phyloP scores from a whole-genome alignment of 2,329 filamentous ascomycete genomes.

The Colletotrichum navitas region DNA sequence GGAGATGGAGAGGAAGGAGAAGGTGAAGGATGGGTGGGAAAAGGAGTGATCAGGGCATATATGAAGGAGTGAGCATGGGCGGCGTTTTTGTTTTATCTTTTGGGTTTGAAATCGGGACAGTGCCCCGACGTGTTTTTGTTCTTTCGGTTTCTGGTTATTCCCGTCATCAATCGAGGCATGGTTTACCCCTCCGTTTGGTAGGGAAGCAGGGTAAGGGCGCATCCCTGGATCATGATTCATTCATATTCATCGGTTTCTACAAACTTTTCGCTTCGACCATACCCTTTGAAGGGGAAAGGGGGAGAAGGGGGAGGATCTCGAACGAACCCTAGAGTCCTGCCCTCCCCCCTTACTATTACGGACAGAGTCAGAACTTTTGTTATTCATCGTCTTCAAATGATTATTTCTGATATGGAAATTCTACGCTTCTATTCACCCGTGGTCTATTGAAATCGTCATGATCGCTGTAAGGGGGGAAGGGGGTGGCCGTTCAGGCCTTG shows the following conservation, averaged over 20 bases:
- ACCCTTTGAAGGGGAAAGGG: neutral
- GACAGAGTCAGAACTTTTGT: slow-evolving; percentile 18
- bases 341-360: neutral
- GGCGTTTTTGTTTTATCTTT: slow-evolving; percentile 46
- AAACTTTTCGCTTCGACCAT: slow-evolving; percentile 27
- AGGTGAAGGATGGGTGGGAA: neutral
- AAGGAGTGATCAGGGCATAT: slow-evolving; percentile 38
- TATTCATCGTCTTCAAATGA: neutral
- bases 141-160: neutral
- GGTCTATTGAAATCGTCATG: slow-evolving; percentile 11
- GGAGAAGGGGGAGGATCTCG: neutral
- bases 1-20: slow-evolving; percentile 6
- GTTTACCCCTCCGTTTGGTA: slow-evolving; percentile 10
- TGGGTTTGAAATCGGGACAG: slow-evolving; percentile 1
- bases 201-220: slow-evolving; percentile 26
- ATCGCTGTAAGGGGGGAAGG: neutral
- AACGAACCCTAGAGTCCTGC: neutral
- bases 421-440: slow-evolving; percentile 28
- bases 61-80: slow-evolving; percentile 46
- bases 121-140: neutral
- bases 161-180: slow-evolving; percentile 13
- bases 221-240: slow-evolving; percentile 21
- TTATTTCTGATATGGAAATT: slow-evolving; percentile 11
- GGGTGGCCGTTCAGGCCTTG: neutral
- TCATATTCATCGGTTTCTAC: slow-evolving; percentile 10